These are phyloP conservation scores for Talaromyces rugulosus DNA, from an alignment of 2,329 filamentous ascomycete genomes.

Conservation along the genomic window DNA sequence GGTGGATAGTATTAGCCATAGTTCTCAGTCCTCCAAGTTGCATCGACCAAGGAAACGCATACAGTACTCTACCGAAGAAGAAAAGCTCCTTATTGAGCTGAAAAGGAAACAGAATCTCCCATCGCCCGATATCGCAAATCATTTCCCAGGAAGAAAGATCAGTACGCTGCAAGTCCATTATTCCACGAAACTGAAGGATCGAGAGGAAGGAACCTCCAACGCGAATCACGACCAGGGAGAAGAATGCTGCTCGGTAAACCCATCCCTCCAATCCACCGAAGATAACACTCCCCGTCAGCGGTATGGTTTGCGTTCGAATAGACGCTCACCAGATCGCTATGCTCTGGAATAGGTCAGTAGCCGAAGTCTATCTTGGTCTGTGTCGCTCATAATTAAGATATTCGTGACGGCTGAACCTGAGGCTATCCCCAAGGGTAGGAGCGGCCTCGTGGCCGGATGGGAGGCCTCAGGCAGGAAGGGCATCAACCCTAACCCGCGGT, in stretches of 20 bases:
- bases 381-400: too few relatives aligned
- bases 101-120: not conserved
- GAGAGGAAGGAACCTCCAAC: not conserved
- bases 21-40: too few relatives aligned
- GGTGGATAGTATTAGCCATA: too few relatives aligned
- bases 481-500: too few relatives aligned
- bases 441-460: too few relatives aligned
- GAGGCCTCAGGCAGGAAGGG: too few relatives aligned
- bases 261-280: not conserved
- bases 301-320: not conserved
- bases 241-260: not conserved
- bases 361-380: too few relatives aligned
- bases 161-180: not conserved
- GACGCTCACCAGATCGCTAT: not conserved
- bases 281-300: not conserved
- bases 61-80: too few relatives aligned
- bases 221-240: not conserved
- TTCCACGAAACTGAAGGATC: not conserved
- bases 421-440: too few relatives aligned
- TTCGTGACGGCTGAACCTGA: too few relatives aligned
- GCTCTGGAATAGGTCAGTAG: too few relatives aligned
- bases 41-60: too few relatives aligned
- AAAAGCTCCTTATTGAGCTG: not conserved
- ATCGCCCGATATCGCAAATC: constrained; percentile 5
- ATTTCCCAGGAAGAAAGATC: constrained; percentile 1